Conservation (phyloP, 352 stramenopile genomes). For the Saprolegnia diclina region DNA sequence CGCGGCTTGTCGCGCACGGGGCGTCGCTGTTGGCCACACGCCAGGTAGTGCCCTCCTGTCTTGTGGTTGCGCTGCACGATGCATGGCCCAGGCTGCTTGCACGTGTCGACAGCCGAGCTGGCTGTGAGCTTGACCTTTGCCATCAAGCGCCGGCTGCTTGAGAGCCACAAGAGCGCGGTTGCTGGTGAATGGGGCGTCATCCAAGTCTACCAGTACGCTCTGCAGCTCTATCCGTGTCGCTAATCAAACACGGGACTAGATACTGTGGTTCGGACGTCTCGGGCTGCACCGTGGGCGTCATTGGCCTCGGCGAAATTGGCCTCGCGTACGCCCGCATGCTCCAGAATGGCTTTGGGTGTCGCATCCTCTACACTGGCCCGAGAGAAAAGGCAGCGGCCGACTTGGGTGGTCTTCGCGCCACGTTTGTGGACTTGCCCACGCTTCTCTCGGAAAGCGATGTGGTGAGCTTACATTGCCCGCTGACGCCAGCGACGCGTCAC, state of each 20-base stretch:
- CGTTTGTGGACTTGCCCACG: conserved; percentile 51
- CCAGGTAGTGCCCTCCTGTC: conserved; percentile 32
- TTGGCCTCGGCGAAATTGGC: conserved; percentile 85
- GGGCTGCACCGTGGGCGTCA: conserved; percentile 66
- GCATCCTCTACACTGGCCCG: conserved; percentile 73
- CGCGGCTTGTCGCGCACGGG: conserved; percentile 48
- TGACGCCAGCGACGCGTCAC: conserved; percentile 63
- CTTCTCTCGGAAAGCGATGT: conserved; percentile 79
- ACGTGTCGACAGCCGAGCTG: conserved; percentile 74
- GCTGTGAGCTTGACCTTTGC: conserved; percentile 66
- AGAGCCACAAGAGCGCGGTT: conserved; percentile 66
- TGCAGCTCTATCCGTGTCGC: background rate
- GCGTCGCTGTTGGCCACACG: conserved; percentile 79
- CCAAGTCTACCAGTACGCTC: conserved; percentile 8
- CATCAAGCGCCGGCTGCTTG: conserved; percentile 48
- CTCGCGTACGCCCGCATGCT: conserved; percentile 77
- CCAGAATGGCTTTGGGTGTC: conserved; percentile 73
- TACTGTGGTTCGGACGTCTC: conserved; percentile 36
- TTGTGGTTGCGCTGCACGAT: background rate
- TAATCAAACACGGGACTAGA: conserved; percentile 8
- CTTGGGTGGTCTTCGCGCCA: conserved; percentile 32
- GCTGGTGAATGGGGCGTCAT: conserved; percentile 58
- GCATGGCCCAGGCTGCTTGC: conserved; percentile 45
- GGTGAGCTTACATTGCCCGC: conserved; percentile 78
- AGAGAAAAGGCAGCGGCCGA: conserved; percentile 57